Conservation (phyloP, 352 stramenopile species). For the Globisporangium nodosum region DNA sequence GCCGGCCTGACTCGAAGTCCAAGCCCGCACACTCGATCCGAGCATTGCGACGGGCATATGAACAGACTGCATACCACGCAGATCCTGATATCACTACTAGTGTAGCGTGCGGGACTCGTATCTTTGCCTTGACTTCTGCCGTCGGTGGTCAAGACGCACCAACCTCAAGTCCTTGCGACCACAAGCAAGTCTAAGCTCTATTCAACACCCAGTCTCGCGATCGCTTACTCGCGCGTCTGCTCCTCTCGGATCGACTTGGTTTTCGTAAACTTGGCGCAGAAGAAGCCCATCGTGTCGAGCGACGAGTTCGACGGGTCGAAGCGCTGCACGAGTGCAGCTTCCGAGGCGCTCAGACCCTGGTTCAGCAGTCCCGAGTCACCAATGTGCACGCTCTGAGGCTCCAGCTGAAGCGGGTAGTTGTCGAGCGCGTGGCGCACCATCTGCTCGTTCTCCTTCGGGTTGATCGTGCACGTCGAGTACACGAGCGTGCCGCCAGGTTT, state of each 20-base stretch:
- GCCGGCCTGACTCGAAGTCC: too few relatives aligned
- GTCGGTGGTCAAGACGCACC: not conserved
- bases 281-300: conserved; percentile 93
- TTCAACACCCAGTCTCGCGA: not conserved
- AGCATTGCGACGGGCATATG: too few relatives aligned
- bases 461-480: conserved; percentile 95
- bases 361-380: conserved; percentile 64
- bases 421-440: conserved; percentile 89
- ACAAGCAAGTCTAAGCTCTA: not conserved
- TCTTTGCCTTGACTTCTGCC: too few relatives aligned
- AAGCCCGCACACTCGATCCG: too few relatives aligned
- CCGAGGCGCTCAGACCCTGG: conserved; percentile 63
- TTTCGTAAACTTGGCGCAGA: conserved; percentile 91
- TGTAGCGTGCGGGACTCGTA: too few relatives aligned
- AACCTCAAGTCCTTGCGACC: not conserved
- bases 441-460: conserved; percentile 89
- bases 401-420: conserved; percentile 81
- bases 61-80: too few relatives aligned
- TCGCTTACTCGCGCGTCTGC: not conserved
- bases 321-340: conserved; percentile 76
- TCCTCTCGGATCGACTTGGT: conserved; percentile 39
- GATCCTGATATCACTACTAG: too few relatives aligned
- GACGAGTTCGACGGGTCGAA: conserved; percentile 82
- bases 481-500: conserved; percentile 90
- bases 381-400: conserved; percentile 51